Conservation (phyloP, 2,329 filamentous ascomycete species). For the Talaromyces sp. region DNA sequence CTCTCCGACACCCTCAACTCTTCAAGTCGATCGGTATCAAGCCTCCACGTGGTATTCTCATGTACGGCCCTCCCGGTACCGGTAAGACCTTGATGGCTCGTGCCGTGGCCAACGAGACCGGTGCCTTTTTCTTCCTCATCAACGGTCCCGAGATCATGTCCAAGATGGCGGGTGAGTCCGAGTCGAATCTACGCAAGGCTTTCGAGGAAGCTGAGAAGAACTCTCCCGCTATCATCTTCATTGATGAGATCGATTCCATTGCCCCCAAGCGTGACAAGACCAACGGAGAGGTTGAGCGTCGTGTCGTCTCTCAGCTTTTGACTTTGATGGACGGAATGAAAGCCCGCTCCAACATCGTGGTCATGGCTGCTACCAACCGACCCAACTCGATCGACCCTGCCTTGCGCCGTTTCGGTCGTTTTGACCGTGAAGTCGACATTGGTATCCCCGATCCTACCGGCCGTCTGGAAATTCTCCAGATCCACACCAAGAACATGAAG, state of each 20-base stretch:
- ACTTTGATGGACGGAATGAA: constrained; percentile 99
- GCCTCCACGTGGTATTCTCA: constrained; percentile 98
- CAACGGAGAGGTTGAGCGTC: constrained; percentile 91
- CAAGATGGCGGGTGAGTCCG: constrained; percentile 99
- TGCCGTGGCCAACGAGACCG: constrained; percentile 97
- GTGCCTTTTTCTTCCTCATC: constrained; percentile 99
- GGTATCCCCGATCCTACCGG: constrained; percentile 95
- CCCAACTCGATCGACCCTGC: constrained; percentile 98
- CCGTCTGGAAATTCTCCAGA: constrained; percentile 97
- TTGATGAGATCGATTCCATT: constrained; percentile 97
- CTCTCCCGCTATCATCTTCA: constrained; percentile 96
- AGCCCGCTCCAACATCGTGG: constrained; percentile 99
- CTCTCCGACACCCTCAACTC: constrained; percentile 91
- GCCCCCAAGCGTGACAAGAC: constrained; percentile 98
- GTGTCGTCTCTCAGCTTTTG: constrained; percentile 98
- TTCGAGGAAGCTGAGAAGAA: constrained; percentile 99
- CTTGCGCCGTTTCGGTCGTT: constrained; percentile 95
- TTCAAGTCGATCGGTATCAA: constrained; percentile 99
- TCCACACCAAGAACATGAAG: constrained; percentile 99
- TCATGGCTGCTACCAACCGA: constrained; percentile 97
- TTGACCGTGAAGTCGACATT: constrained; percentile 97
- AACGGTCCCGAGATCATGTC: constrained; percentile 97
- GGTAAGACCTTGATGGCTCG: constrained; percentile 99
- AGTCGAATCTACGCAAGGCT: constrained; percentile 99
- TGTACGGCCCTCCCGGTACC: constrained; percentile 98